Base-by-base conservation (phyloP, 495 filamentous ascomycete genomes). In the Bathelium albidoporum region DNA sequence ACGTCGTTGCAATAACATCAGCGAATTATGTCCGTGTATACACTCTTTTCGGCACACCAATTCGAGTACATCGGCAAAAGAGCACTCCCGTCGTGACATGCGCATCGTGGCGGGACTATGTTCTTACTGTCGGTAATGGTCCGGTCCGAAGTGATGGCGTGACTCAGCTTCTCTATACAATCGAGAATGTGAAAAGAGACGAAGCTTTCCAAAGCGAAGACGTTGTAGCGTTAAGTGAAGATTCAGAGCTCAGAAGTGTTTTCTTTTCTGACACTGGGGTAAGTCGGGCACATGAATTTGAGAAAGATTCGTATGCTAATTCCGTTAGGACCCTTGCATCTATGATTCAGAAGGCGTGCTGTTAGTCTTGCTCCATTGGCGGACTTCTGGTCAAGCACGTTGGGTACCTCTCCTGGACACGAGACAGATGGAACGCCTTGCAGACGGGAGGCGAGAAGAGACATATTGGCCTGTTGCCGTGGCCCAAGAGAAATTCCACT, bases 401-500 rank as follows among this genome's bases (percentile, higher is more conserved):
- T 98, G 94, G 94, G 83, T 95, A 14, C 94, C 94, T 1, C 77
- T 97, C 0, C 82, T 98, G 4, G 92, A 97, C 75, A 98, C 95
- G 0, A 89, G 79, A 64, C 84, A 84, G 7, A 79, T 98, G 24
- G 85, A 89, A 3, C 90, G 94, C 59, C 79, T 96, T 4, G 86
- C 87, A 2, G 83, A 83, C 7, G 94, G 95, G 39, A 83, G 84
- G 53, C 96, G 95, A 71, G 84, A 88, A 65, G 94, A 98, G 73
- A 83, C 80, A 0, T 98, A 98, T 75, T 98, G 91, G 85, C 95
- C 94, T 0, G 90, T 98, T 34, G 94, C 93, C 11, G 92, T 97
- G 1, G 91, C 91, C 18, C 85, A 92, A 66, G 81, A 87, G 66
- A 95, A 89, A 70, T 98, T 98, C 74, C 92, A 97, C 77, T 97